Percentiles rank a stretch among this genome's conserved stretches.
phyloP scores from a whole-genome alignment of 345 rosid genomes.

The Eucalyptus decipiens region DNA sequence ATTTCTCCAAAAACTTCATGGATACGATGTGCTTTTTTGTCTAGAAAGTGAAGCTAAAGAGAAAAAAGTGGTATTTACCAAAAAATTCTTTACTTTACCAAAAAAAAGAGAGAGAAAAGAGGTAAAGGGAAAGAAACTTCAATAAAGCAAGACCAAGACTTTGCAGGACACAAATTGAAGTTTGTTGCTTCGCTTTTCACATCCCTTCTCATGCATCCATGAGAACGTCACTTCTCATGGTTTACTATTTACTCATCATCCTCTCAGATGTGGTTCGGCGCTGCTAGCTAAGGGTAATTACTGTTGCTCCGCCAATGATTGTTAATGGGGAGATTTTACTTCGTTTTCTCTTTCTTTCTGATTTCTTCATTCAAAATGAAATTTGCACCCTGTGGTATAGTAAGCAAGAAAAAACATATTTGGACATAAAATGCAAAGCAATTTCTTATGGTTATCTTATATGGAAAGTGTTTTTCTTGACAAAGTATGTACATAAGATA shows the following conservation, averaged over 20 bases:
- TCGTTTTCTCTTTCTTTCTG: background rate
- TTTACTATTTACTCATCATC: too few species aligned
- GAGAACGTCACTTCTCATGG: background rate
- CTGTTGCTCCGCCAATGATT: background rate
- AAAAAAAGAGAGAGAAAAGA: too few species aligned
- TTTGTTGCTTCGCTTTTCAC: background rate
- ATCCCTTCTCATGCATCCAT: background rate
- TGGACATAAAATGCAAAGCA: background rate
- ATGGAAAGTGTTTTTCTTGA: background rate
- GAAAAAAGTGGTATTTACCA: too few species aligned
- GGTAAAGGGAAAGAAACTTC: background rate
- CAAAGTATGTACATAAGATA: background rate
- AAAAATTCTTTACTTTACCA: too few species aligned
- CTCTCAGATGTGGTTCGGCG: too few species aligned
- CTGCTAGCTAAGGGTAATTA: background rate
- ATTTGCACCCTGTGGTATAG: background rate
- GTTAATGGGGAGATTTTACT: background rate
- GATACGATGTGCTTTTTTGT: background rate
- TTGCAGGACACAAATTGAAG: background rate
- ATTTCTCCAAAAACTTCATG: background rate
- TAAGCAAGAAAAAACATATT: background rate
- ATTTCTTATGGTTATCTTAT: background rate
- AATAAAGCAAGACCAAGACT: background rate
- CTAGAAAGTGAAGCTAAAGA: background rate
- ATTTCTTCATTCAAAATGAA: background rate